phyloP scores from a whole-genome alignment of 345 rosid species.

The Eucalyptus marginata region DNA sequence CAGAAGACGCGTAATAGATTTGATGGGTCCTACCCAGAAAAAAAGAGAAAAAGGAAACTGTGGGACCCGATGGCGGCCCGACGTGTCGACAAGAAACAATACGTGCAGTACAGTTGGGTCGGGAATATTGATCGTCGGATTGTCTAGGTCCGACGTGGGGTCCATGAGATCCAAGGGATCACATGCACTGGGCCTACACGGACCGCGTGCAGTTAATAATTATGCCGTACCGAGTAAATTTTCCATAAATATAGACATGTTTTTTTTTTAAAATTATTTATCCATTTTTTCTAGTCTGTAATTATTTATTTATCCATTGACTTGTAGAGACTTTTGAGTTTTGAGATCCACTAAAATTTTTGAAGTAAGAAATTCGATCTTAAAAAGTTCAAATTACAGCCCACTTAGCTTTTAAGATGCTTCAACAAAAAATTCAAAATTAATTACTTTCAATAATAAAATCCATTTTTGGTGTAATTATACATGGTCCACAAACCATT shows the following conservation, averaged over 20 bases:
- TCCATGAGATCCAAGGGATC: background rate
- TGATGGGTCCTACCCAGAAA: too few species aligned
- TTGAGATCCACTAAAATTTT: background rate
- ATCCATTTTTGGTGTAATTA: background rate
- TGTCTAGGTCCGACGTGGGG: background rate
- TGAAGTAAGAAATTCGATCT: background rate
- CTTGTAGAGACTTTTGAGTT: background rate
- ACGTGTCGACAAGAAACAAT: background rate
- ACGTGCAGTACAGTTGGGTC: background rate
- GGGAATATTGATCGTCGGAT: background rate
- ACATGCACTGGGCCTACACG: background rate
- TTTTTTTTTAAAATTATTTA: background rate
- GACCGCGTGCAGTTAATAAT: background rate
- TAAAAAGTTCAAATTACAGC: background rate
- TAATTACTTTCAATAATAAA: background rate
- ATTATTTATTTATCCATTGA: background rate
- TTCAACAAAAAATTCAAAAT: background rate
- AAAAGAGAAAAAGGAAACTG: too few species aligned
- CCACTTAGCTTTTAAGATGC: background rate
- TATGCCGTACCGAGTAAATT: background rate
- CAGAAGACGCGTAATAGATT: background rate
- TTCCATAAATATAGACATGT: background rate
- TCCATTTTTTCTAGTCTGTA: background rate
- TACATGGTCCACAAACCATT: accelerated
- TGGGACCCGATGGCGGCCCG: background rate